Conservation (phyloP, 2,329 filamentous ascomycete genomes). For the Fusarium abutilonis region DNA sequence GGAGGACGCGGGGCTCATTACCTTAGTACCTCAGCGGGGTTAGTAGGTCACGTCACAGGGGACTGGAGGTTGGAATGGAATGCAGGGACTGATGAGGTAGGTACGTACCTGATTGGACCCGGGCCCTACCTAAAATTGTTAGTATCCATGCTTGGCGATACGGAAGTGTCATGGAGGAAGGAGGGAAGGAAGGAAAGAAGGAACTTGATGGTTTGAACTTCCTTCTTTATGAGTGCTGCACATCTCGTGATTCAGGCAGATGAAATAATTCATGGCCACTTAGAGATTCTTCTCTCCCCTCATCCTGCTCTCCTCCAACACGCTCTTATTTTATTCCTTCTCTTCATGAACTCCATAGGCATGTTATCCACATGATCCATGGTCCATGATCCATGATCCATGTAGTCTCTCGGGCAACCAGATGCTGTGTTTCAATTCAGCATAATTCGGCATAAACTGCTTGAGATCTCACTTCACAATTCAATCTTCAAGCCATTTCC, state of each 20-base stretch:
- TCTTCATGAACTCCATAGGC: slow-evolving; percentile 31
- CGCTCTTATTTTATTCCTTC: slow-evolving; percentile 14
- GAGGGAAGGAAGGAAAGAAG: slow-evolving; percentile 22
- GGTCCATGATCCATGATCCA: slow-evolving; percentile 40
- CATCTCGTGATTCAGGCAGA: slow-evolving; percentile 10
- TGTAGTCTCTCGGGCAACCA: slow-evolving; percentile 42
- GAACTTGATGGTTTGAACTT: neutral
- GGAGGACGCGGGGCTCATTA: slow-evolving; percentile 38
- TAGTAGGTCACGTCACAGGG: slow-evolving; percentile 40
- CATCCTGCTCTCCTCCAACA: slow-evolving; percentile 1
- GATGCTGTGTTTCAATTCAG: slow-evolving; percentile 31
- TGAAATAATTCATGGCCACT: slow-evolving; percentile 2
- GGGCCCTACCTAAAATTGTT: neutral
- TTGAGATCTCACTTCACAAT: slow-evolving; percentile 17
- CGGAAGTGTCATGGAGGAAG: slow-evolving; percentile 1
- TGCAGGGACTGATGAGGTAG: slow-evolving; percentile 34
- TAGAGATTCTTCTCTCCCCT: neutral
- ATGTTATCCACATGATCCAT: slow-evolving; percentile 42
- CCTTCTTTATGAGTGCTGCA: slow-evolving; percentile 11
- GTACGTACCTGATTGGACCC: slow-evolving; percentile 36
- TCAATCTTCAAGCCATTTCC: slow-evolving; percentile 18
- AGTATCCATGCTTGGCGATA: slow-evolving; percentile 11
- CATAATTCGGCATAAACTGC: slow-evolving; percentile 17
- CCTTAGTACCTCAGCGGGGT: slow-evolving; percentile 38
- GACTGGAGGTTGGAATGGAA: slow-evolving; percentile 4